These are phyloP conservation scores for Orychophragmus violaceus DNA, from an alignment of 345 rosid genomes.

Conservation along the genomic window DNA sequence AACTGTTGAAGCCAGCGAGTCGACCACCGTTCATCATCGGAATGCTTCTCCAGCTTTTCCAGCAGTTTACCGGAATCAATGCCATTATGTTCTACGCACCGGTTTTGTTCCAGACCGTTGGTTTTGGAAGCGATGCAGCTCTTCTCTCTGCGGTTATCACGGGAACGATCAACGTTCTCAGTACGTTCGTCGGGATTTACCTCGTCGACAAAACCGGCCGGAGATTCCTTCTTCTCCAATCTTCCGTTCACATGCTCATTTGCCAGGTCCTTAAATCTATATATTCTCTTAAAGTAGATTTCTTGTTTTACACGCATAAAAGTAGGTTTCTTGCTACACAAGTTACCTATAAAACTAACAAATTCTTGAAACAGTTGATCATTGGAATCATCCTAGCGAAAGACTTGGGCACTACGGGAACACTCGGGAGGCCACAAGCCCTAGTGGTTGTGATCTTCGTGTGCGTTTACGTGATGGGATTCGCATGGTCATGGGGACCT, in stretches of 20 bases:
- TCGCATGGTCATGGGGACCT: constrained; percentile 91
- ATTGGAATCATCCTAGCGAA: constrained; percentile 44
- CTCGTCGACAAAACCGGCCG: constrained; percentile 48
- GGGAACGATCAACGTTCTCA: constrained; percentile 48
- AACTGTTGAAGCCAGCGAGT: constrained; percentile 41
- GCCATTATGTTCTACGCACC: constrained; percentile 54
- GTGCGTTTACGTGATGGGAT: constrained; percentile 50
- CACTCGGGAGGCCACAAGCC: constrained; percentile 37
- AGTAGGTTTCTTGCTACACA: neutral
- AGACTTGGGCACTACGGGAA: constrained; percentile 33
- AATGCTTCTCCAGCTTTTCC: constrained; percentile 48
- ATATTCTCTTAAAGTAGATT: neutral
- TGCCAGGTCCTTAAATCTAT: constrained; percentile 25
- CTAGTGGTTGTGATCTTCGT: constrained; percentile 42
- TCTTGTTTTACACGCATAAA: neutral
- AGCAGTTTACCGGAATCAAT: constrained; percentile 63
- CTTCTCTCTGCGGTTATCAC: constrained; percentile 59
- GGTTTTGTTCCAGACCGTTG: constrained; percentile 60
- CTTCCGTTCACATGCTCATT: constrained; percentile 38
- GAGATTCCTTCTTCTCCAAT: constrained; percentile 49
- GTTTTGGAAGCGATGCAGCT: constrained; percentile 51
- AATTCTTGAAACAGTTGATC: constrained; percentile 20
- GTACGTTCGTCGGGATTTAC: constrained; percentile 55
- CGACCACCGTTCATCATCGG: constrained; percentile 51
- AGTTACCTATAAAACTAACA: neutral